Percentiles rank a stretch among this genome's conserved stretches.
These are phyloP conservation scores for Bacidia rubella DNA, from an alignment of 495 filamentous ascomycete genomes.

Conservation along the genomic window DNA sequence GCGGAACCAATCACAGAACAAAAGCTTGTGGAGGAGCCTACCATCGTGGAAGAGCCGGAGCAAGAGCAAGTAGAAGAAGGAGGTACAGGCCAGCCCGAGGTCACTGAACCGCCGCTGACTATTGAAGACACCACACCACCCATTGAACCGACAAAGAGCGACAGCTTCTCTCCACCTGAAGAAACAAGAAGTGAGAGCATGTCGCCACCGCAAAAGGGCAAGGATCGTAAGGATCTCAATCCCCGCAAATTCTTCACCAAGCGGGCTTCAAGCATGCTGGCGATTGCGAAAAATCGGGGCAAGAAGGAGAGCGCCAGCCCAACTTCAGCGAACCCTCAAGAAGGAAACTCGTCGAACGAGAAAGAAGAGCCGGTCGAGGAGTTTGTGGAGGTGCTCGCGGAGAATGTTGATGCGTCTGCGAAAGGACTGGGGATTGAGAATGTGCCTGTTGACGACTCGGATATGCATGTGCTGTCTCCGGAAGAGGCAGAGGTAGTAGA, in stretches of 20 bases:
- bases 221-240: no score
- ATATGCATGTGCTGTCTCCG: no score
- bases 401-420: no score
- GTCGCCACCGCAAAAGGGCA: no score
- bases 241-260: neutral
- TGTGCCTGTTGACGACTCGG: no score
- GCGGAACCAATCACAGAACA: neutral
- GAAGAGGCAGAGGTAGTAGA: no score
- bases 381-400: no score
- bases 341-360: neutral
- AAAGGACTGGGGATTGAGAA: no score
- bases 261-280: neutral
- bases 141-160: neutral
- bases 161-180: neutral
- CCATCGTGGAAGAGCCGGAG: neutral
- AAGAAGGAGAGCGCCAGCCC: neutral
- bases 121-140: neutral
- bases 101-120: neutral
- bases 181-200: neutral
- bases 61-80: no score
- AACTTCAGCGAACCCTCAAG: neutral
- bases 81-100: neutral
- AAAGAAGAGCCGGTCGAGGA: neutral
- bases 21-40: neutral
- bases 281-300: neutral